Evolutionary conservation across 2,329 filamentous ascomycete genomes (phyloP).

Genomic region (Pezizomycotina sp.): DNA sequence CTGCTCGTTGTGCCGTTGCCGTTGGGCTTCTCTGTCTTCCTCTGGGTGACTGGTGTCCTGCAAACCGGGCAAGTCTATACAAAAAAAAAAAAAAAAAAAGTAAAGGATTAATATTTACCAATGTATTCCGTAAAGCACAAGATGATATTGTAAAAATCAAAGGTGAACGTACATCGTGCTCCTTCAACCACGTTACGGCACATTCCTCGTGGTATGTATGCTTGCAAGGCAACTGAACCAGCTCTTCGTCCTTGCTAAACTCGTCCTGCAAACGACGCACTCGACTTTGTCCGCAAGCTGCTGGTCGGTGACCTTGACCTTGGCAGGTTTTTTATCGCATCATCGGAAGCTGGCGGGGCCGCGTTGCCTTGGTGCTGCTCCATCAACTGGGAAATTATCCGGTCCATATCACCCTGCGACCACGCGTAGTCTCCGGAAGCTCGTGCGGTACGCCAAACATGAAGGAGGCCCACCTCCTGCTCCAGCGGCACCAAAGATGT

Average conservation of each 20-base stretch:
- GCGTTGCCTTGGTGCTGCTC: constrained; percentile 67
- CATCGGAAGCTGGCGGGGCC: constrained; percentile 61
- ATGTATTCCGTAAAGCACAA: not conserved
- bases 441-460: constrained; percentile 24
- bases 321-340: constrained; percentile 59
- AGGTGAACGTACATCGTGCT: constrained; percentile 21
- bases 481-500: constrained; percentile 32
- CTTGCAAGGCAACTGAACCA: constrained; percentile 64
- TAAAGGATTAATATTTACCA: not conserved
- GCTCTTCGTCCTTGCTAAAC: constrained; percentile 54
- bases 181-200: constrained; percentile 23
- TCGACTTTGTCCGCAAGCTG: constrained; percentile 60
- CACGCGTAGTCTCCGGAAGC: constrained; percentile 66
- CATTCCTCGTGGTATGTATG: constrained; percentile 35
- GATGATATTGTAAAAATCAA: not conserved
- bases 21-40: too few relatives aligned
- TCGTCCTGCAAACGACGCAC: constrained; percentile 93
- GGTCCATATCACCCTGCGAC: constrained; percentile 76
- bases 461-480: constrained; percentile 39
- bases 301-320: constrained; percentile 49
- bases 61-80: too few relatives aligned
- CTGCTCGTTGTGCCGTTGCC: too few relatives aligned
- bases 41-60: too few relatives aligned
- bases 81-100: too few relatives aligned
- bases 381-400: constrained; percentile 75